Evolutionary conservation across 2,329 filamentous ascomycete species (phyloP).

Genomic region (Colletotrichum tamarilloi): DNA sequence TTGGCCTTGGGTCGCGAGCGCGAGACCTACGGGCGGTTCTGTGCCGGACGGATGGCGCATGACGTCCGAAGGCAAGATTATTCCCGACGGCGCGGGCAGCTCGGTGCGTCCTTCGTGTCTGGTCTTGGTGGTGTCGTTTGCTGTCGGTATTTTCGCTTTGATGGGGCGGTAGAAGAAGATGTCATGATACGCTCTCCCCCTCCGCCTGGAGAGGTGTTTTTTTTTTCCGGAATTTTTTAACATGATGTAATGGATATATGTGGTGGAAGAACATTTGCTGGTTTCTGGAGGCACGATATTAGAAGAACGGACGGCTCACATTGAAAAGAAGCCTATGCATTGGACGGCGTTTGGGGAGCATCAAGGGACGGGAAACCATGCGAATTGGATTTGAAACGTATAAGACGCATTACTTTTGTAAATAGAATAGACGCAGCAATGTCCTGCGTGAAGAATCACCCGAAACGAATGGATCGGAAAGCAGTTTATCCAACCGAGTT

Average conservation of each 20-base stretch:
- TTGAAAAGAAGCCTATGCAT: conserved; percentile 9
- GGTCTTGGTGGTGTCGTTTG: conserved; percentile 41
- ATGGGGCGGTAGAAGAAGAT: conserved; percentile 16
- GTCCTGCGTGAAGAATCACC: background rate
- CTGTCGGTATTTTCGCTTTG: conserved; percentile 37
- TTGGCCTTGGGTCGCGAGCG: conserved; percentile 74
- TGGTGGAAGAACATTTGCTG: background rate
- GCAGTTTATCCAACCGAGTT: background rate
- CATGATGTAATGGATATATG: conserved; percentile 7
- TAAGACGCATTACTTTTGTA: too few relatives aligned
- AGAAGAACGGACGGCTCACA: conserved; percentile 9
- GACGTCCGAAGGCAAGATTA: conserved; percentile 81
- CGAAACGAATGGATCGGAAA: too few relatives aligned
- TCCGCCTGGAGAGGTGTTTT: background rate
- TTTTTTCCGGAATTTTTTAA: background rate
- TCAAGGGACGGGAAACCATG: background rate
- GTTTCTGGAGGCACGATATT: background rate
- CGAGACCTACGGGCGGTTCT: conserved; percentile 62
- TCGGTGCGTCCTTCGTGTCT: conserved; percentile 39
- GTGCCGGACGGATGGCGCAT: conserved; percentile 87
- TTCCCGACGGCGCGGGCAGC: conserved; percentile 72
- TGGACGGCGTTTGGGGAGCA: conserved; percentile 18
- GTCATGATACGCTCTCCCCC: background rate
- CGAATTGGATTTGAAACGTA: background rate
- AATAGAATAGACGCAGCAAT: background rate